A percentile compares a stretch with the other conserved stretches of the same genome.
Conservation (phyloP, 768 basidiomycete genomes). For the Dioszegia aurantiaca region DNA sequence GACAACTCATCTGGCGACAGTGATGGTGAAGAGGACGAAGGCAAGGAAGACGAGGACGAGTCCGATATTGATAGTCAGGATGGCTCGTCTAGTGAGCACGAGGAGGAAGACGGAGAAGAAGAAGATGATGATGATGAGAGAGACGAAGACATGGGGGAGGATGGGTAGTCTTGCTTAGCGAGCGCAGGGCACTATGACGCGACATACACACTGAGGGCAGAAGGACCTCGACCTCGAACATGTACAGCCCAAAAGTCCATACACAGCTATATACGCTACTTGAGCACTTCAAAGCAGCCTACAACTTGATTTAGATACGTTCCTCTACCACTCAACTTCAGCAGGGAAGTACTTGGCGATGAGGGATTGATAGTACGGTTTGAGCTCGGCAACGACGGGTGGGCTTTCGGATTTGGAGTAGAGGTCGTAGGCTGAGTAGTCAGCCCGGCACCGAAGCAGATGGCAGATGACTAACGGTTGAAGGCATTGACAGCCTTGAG, state of each 20-base stretch:
- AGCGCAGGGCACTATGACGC: no score
- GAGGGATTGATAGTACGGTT: slow-evolving; percentile 77
- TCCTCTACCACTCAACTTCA: slow-evolving; percentile 69
- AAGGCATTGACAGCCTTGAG: slow-evolving; percentile 70
- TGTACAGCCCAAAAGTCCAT: neutral
- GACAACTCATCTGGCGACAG: neutral
- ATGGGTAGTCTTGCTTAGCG: no score
- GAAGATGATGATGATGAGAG: neutral
- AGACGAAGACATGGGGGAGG: neutral
- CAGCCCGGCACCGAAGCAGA: neutral
- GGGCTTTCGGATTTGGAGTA: slow-evolving; percentile 83
- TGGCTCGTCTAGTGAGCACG: neutral
- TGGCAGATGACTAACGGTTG: slow-evolving; percentile 58
- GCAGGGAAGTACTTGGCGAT: slow-evolving; percentile 84
- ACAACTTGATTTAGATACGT: no score
- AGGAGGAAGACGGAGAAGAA: neutral
- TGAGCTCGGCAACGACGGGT: slow-evolving; percentile 61
- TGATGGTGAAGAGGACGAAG: neutral
- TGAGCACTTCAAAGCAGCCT: slow-evolving; percentile 13
- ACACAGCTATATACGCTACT: neutral
- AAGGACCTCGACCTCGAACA: no score
- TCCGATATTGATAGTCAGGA: neutral
- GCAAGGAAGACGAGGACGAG: neutral
- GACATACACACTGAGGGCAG: no score
- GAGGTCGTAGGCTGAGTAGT: slow-evolving; percentile 66